These are phyloP conservation scores for Phytophthora pinifolia DNA, from an alignment of 352 stramenopile genomes.

Conservation along the genomic window DNA sequence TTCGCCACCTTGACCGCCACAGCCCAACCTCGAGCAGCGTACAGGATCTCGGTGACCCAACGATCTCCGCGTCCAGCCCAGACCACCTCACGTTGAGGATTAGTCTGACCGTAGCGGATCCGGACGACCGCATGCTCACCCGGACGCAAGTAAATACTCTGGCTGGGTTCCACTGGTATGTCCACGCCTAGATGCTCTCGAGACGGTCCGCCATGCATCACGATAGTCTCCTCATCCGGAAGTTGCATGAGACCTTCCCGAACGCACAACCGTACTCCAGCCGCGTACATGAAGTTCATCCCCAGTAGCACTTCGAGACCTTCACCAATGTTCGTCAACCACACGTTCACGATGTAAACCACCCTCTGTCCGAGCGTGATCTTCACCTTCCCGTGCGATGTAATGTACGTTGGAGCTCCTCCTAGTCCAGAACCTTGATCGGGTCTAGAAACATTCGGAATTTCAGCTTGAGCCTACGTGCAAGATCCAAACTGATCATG, in stretches of 20 bases:
- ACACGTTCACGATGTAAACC: constrained; percentile 20
- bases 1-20: not conserved
- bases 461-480: no score
- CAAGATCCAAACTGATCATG: no score
- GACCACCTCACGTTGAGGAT: not conserved
- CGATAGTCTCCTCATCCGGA: no score
- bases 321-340: constrained; percentile 25
- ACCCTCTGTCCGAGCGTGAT: constrained; percentile 17
- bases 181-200: constrained; percentile 18
- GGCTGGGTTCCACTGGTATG: constrained; percentile 5
- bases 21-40: not conserved
- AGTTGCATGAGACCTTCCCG: no score
- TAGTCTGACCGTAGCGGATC: not conserved
- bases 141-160: not conserved
- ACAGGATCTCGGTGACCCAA: not conserved
- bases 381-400: constrained; percentile 10
- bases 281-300: no score
- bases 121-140: not conserved
- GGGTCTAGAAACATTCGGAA: no score
- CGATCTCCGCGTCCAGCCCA: not conserved
- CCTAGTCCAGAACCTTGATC: no score
- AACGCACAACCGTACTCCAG: no score
- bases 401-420: constrained; percentile 18
- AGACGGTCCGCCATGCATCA: no score
- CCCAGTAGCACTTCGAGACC: not conserved